Evolutionary conservation across 495 filamentous ascomycete genomes (phyloP).

Genomic region (Bryoglossum gracile): DNA sequence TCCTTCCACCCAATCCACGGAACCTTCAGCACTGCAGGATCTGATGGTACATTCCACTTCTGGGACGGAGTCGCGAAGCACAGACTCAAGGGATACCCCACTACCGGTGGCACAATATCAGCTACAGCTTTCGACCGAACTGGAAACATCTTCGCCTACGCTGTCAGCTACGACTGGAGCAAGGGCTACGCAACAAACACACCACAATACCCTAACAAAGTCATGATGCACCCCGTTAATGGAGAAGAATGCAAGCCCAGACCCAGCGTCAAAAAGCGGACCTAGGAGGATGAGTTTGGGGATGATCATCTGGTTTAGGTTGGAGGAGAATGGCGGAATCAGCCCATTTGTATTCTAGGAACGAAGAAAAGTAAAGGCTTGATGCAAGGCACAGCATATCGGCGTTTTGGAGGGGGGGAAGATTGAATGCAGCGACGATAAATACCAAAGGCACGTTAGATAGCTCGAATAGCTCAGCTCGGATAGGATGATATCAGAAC

Average conservation of each 20-base stretch:
- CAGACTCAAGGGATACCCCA: conserved; percentile 80
- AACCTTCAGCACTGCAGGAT: conserved; percentile 85
- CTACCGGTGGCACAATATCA: conserved; percentile 72
- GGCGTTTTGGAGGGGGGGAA: conserved; percentile 16
- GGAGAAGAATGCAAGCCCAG: conserved; percentile 78
- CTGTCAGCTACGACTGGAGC: conserved; percentile 91
- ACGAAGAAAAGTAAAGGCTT: background rate
- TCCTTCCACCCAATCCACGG: conserved; percentile 81
- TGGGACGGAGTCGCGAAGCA: conserved; percentile 89
- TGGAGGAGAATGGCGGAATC: background rate
- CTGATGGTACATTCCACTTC: conserved; percentile 84
- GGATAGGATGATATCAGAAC: too few species aligned
- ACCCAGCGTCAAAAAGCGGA: conserved; percentile 63
- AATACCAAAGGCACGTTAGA: conserved; percentile 9
- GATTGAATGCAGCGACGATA: conserved; percentile 6
- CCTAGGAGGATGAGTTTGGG: too few species aligned
- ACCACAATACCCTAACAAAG: conserved; percentile 63
- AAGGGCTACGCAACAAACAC: conserved; percentile 75
- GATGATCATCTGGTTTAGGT: too few species aligned
- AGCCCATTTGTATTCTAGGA: conserved; percentile 7
- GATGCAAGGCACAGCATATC: background rate
- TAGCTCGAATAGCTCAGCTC: too few species aligned
- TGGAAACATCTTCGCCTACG: conserved; percentile 82
- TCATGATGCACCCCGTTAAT: conserved; percentile 76
- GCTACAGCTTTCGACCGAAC: conserved; percentile 68